phyloP scores from a whole-genome alignment of 768 basidiomycete genomes.

The Heimioporus sp. region DNA sequence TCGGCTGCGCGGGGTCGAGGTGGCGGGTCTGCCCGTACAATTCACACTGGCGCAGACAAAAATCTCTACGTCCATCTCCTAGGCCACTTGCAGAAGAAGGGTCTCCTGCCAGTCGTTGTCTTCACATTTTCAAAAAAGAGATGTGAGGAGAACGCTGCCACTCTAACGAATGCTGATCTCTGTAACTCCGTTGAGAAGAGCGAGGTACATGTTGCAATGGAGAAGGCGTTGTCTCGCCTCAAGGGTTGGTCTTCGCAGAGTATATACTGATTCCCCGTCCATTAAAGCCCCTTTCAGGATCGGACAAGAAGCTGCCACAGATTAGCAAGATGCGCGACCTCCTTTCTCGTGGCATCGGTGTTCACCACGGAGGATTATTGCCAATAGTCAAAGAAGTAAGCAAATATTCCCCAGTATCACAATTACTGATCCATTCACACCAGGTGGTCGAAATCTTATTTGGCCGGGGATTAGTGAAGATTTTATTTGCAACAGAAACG shows the following conservation, averaged over 20 bases:
- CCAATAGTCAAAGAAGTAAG: conserved; percentile 95
- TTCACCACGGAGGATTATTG: conserved; percentile 94
- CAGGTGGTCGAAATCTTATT: conserved; percentile 96
- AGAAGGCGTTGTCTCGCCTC: conserved; percentile 85
- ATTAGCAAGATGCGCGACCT: conserved; percentile 88
- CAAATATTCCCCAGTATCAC: not conserved
- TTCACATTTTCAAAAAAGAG: conserved; percentile 97
- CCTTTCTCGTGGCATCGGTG: conserved; percentile 89
- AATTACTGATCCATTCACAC: conserved; percentile 6
- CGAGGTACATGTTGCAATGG: conserved; percentile 92
- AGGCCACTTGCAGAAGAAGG: conserved; percentile 79
- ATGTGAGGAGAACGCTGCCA: conserved; percentile 95
- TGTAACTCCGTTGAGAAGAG: conserved; percentile 92
- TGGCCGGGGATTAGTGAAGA: conserved; percentile 91
- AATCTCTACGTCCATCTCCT: conserved; percentile 94
- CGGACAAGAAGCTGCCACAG: conserved; percentile 91
- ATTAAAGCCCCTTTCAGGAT: conserved; percentile 47
- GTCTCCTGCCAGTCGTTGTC: conserved; percentile 88
- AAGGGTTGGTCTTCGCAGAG: conserved; percentile 59
- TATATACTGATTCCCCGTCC: not conserved
- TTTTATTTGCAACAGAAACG: conserved; percentile 97
- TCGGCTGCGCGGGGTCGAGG: conserved; percentile 36
- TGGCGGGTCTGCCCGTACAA: conserved; percentile 51
- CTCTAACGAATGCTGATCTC: conserved; percentile 83
- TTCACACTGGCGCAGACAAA: conserved; percentile 75